Conservation (phyloP, 2,329 filamentous ascomycete species). For the Phyllosticta capitalensis region DNA sequence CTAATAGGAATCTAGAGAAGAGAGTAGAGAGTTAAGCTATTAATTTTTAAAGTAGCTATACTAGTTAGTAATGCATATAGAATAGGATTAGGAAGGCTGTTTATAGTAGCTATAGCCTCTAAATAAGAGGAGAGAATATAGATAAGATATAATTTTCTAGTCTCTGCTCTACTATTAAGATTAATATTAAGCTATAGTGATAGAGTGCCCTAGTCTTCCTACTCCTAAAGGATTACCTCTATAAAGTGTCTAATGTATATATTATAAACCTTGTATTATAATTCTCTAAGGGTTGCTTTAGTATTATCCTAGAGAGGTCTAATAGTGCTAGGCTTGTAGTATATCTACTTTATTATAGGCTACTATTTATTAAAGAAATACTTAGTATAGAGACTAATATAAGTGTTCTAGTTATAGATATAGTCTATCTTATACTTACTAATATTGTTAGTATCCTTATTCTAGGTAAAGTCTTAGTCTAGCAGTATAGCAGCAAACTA, state of each 20-base stretch:
- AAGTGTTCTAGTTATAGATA: neutral
- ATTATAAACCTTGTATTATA: neutral
- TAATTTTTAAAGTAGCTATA: neutral
- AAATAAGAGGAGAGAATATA: neutral
- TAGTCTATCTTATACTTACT: neutral
- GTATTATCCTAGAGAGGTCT: neutral
- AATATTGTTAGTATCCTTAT: neutral
- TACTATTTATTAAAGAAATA: neutral
- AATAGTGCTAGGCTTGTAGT: neutral
- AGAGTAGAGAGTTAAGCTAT: neutral
- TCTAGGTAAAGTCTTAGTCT: too few relatives aligned
- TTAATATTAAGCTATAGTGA: neutral
- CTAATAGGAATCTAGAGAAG: neutral
- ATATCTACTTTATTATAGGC: neutral
- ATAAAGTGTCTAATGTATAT: too few relatives aligned
- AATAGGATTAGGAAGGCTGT: neutral
- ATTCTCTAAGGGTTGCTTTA: neutral
- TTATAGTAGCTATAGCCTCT: neutral
- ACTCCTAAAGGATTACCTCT: too few relatives aligned
- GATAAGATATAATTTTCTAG: neutral
- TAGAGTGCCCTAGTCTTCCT: too few relatives aligned
- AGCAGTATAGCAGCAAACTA: too few relatives aligned
- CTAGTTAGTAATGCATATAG: neutral
- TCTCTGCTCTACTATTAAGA: neutral
- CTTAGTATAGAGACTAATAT: neutral